Evolutionary conservation across 768 basidiomycete species (phyloP).

Genomic region (Gymnopilus dilepis): DNA sequence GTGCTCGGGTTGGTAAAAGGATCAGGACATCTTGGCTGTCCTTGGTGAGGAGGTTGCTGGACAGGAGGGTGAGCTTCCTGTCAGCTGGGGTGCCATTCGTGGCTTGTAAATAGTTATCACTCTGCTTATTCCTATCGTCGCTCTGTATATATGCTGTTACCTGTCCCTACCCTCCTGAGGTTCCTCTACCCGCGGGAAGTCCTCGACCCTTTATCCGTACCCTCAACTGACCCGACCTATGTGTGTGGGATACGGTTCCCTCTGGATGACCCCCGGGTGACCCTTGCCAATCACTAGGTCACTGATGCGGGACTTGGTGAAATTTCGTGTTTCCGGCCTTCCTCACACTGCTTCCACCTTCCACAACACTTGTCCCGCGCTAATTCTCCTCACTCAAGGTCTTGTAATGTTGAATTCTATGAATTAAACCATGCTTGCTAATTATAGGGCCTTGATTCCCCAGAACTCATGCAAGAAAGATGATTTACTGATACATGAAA

Average conservation of each 20-base stretch:
- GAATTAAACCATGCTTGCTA: no score
- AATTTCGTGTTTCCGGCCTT: no score
- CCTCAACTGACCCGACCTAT: not conserved
- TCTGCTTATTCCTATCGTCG: not conserved
- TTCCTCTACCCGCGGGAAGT: not conserved
- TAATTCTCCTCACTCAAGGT: no score
- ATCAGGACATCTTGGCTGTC: slow-evolving; percentile 22
- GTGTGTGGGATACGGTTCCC: not conserved
- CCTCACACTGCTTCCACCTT: no score
- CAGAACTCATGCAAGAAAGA: no score
- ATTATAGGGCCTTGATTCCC: no score
- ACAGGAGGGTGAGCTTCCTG: slow-evolving; percentile 10
- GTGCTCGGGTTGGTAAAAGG: slow-evolving; percentile 30
- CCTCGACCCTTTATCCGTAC: not conserved
- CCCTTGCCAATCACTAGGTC: slow-evolving; percentile 15
- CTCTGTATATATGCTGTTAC: not conserved
- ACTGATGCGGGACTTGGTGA: no score
- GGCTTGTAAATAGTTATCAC: not conserved
- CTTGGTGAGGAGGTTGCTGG: slow-evolving; percentile 9
- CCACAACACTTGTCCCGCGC: no score
- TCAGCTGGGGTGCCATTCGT: slow-evolving; percentile 26
- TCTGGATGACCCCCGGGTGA: slow-evolving; percentile 10
- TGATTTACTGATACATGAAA: no score
- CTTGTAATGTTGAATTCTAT: no score
- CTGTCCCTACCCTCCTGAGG: not conserved